Evolutionary conservation across 768 basidiomycete species (phyloP), one percentile per base, ranked within the genome.

Genomic region (Boletus fagicola): DNA sequence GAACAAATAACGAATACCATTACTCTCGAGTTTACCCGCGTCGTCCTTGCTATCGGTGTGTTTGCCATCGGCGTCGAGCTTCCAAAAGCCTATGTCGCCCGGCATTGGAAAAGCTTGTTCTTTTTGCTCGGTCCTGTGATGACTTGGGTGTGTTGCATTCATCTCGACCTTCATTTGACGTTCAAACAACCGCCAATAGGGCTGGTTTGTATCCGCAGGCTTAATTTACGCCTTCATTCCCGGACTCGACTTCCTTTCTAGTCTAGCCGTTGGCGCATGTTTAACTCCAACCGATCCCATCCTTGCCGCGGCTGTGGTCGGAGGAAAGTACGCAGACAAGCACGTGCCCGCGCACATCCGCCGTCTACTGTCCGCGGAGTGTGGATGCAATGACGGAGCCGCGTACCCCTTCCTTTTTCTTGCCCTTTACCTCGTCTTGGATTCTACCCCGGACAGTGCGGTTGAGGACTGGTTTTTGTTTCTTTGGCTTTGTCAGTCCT

Each of bases 1-100:
- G 77, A 77, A 5, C 75, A 80, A 33, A 65, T 67, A 2, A 76
- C 80, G 12, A 92, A 98, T 73, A 74, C 76, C 24, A 90, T 99
- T 57, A 95, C 93, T 1, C 80, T 99, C 57, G 97, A 99, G 73
- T 67, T 85, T 54, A 94, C 92, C 10, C 83, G 97, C 16, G 86
- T 98, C 55, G 90, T 98, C 45, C 84, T 99, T 33, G 97, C 96
- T 16, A 90, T 98, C 53, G 94, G 94, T 20, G 96, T 99, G 0
- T 99, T 99, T 70, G 96, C 96, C 9, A 92, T 99, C 53, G 97
- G 97, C 16, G 97, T 98, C 24, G 97, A 99, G 69, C 78, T 98
- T 69, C 97, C 97, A 24, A 94, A 94, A 75, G 91, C 91, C 5
- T 99, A 98, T 74, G 90, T 98, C 83, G 77, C 79, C 22, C 81